Percentiles rank a stretch among this genome's conserved stretches.
These are phyloP conservation scores for Apium graveolens DNA, from an alignment of 129 eudicot genomes.

Conservation along the genomic window DNA sequence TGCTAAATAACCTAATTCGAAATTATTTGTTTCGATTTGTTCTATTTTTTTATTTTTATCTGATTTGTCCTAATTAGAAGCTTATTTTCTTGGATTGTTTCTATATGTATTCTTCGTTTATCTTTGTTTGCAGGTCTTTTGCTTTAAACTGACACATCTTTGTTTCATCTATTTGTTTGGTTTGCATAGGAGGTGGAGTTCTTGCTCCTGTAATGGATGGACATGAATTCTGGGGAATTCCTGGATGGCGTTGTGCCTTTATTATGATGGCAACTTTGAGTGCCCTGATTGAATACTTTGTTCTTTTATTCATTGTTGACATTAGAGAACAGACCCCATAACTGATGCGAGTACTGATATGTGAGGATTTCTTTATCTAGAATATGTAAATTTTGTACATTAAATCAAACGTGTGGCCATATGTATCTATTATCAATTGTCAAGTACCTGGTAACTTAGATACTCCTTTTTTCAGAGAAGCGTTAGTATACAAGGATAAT, in stretches of 20 bases:
- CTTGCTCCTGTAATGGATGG: conserved; percentile 94
- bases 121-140: no score
- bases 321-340: conserved; percentile 42
- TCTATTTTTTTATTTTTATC: no score
- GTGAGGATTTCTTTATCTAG: conserved; percentile 19
- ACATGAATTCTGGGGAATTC: conserved; percentile 65
- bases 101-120: no score
- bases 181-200: conserved; percentile 97
- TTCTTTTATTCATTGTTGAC: conserved; percentile 66
- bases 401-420: not conserved
- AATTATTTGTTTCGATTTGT: no score
- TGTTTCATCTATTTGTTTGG: no score
- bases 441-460: not conserved
- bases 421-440: not conserved
- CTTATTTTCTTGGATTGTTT: no score
- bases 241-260: conserved; percentile 92
- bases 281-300: conserved; percentile 58
- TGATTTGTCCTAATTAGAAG: no score
- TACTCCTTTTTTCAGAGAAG: conserved; percentile 37
- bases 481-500: conserved; percentile 31
- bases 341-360: conserved; percentile 33
- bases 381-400: not conserved
- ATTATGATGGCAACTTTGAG: conserved; percentile 62
- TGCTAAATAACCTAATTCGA: no score
- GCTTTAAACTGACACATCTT: no score